These are phyloP conservation scores for Plasmodium vivax DNA, from an alignment of 169 alveolate genomes.

Conservation along the genomic window DNA sequence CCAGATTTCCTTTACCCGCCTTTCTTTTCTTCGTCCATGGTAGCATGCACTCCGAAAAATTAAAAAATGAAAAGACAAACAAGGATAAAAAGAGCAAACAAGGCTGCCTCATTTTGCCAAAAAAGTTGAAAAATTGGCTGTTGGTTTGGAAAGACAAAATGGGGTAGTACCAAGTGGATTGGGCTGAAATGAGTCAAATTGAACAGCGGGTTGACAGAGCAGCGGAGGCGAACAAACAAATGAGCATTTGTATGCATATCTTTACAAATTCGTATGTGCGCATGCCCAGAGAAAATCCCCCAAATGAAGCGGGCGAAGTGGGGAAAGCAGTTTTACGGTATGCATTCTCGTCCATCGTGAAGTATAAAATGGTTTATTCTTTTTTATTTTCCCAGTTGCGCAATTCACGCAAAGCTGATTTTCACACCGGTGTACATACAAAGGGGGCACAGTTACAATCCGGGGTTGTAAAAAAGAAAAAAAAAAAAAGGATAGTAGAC, in stretches of 20 bases:
- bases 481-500: neutral
- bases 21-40: constrained; percentile 69
- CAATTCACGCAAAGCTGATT: neutral
- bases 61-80: constrained; percentile 6
- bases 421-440: neutral
- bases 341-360: neutral
- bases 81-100: neutral
- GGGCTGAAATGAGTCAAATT: neutral
- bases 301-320: neutral
- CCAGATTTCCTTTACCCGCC: constrained; percentile 25
- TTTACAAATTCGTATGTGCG: neutral
- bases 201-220: neutral
- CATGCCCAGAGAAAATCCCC: neutral
- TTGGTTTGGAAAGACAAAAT: neutral
- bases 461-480: neutral
- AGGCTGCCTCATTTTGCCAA: constrained; percentile 10
- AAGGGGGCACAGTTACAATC: neutral
- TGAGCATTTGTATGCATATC: neutral
- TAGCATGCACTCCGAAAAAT: constrained; percentile 25
- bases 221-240: neutral
- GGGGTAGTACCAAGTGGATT: neutral
- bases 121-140: neutral
- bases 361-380: neutral
- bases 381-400: neutral
- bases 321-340: neutral